These are phyloP conservation scores for Russula dissimulans DNA, from an alignment of 768 basidiomycete species.

Conservation along the genomic window DNA sequence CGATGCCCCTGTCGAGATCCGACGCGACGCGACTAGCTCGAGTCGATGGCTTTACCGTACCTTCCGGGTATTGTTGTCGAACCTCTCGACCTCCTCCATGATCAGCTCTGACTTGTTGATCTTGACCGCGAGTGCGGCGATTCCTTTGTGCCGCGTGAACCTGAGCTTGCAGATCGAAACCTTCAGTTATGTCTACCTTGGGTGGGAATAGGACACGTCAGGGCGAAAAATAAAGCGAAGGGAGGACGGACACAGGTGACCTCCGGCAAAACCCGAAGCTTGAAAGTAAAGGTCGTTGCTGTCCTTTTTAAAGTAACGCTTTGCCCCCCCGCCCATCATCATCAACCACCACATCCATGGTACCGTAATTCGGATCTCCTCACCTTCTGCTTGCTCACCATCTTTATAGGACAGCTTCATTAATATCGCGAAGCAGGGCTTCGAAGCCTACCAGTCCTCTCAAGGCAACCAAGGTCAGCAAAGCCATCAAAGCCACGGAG, in stretches of 20 bases:
- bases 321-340: not conserved
- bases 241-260: no score
- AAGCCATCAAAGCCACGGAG: constrained; percentile 20
- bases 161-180: constrained; percentile 77
- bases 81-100: constrained; percentile 79
- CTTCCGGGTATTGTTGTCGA: constrained; percentile 52
- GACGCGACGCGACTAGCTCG: no score
- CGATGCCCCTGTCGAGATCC: no score
- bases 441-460: constrained; percentile 37
- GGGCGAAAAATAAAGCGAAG: not conserved
- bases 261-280: no score
- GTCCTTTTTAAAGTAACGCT: not conserved
- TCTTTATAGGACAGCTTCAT: constrained; percentile 52
- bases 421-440: constrained; percentile 60
- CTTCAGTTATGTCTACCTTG: constrained; percentile 84
- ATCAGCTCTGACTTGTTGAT: constrained; percentile 75
- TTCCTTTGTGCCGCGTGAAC: constrained; percentile 54
- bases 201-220: constrained; percentile 37
- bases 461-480: constrained; percentile 4
- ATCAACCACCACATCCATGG: constrained; percentile 1
- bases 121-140: constrained; percentile 79
- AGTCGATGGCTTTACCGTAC: no score
- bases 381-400: not conserved
- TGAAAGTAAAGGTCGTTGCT: no score
- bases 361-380: not conserved